These are phyloP conservation scores for Sphenostylis stenocarpa DNA, from an alignment of 306 rosid species.

Conservation along the genomic window DNA sequence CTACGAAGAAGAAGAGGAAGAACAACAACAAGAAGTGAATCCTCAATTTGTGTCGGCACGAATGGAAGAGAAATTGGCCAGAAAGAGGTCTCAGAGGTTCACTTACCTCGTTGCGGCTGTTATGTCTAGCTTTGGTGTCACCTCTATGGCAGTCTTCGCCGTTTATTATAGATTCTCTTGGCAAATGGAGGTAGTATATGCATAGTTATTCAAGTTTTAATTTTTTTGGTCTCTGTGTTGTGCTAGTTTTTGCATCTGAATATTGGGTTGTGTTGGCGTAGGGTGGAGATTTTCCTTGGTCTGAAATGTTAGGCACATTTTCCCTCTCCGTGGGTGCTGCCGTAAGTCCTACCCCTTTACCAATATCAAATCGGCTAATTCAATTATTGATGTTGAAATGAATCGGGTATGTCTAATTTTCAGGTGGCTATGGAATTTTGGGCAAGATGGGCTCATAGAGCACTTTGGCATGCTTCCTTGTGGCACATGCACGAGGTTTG, in stretches of 20 bases:
- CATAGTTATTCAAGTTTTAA: neutral
- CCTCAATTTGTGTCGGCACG: conserved; percentile 46
- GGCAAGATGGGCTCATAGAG: conserved; percentile 54
- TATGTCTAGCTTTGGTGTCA: conserved; percentile 87
- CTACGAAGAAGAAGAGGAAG: conserved; percentile 7
- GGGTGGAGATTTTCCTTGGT: conserved; percentile 41
- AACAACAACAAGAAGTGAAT: neutral
- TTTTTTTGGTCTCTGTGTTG: neutral
- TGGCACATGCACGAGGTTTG: conserved; percentile 48
- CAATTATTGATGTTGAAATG: neutral
- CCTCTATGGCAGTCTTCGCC: conserved; percentile 82
- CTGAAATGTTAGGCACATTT: conserved; percentile 91
- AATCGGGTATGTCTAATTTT: neutral
- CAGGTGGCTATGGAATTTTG: conserved; percentile 54
- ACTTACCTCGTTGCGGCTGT: conserved; percentile 85
- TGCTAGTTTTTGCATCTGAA: neutral
- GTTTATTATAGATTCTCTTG: conserved; percentile 88
- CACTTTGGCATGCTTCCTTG: conserved; percentile 51
- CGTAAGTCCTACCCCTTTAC: conserved; percentile 29
- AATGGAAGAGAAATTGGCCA: conserved; percentile 54
- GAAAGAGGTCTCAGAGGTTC: conserved; percentile 73
- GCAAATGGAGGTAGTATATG: conserved; percentile 74
- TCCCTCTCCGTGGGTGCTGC: conserved; percentile 92
- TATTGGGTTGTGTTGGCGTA: conserved; percentile 9
- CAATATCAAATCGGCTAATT: neutral